Evolutionary conservation across 1,139 yeast species (phyloP).

Genomic region (Suhomyces anneliseae): DNA sequence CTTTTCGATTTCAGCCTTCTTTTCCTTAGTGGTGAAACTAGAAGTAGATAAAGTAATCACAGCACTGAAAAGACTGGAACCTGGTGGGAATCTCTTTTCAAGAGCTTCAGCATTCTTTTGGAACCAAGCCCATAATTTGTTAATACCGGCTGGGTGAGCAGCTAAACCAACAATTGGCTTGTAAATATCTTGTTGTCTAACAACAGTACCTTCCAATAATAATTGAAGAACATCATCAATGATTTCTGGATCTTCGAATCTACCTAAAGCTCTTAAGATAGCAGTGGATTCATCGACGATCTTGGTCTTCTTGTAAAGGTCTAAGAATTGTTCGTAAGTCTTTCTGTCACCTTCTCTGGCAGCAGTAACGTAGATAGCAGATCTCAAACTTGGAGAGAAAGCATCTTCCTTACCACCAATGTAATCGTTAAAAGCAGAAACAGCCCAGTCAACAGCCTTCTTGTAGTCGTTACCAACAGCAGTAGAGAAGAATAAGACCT

Average conservation of each 20-base stretch:
- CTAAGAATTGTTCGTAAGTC: slow-evolving; percentile 62
- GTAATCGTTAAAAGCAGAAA: slow-evolving; percentile 58
- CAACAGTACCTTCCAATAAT: slow-evolving; percentile 64
- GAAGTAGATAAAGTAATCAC: slow-evolving; percentile 63
- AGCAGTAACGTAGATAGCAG: slow-evolving; percentile 64
- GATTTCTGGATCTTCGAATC: slow-evolving; percentile 58
- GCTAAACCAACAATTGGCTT: slow-evolving; percentile 75
- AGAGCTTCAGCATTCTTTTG: slow-evolving; percentile 71
- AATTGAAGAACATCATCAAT: slow-evolving; percentile 60
- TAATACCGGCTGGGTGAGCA: slow-evolving; percentile 60
- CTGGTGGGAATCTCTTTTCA: slow-evolving; percentile 71
- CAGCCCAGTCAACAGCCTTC: slow-evolving; percentile 53
- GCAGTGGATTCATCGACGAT: slow-evolving; percentile 73
- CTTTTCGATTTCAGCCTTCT: slow-evolving; percentile 53
- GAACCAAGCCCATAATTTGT: slow-evolving; percentile 76
- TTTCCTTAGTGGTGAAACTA: slow-evolving; percentile 63
- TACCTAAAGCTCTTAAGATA: slow-evolving; percentile 76
- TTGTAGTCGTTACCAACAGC: slow-evolving; percentile 65
- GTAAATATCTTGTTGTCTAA: slow-evolving; percentile 80
- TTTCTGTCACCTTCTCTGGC: slow-evolving; percentile 66
- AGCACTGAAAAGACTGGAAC: slow-evolving; percentile 72
- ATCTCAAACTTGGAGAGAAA: slow-evolving; percentile 79
- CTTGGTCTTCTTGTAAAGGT: slow-evolving; percentile 64
- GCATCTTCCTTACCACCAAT: slow-evolving; percentile 61
- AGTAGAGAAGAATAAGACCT: slow-evolving; percentile 66